Percentiles rank a stretch among this genome's conserved stretches.
These are phyloP conservation scores for Bipolaris cookei DNA, from an alignment of 2,329 filamentous ascomycete genomes.

Conservation along the genomic window DNA sequence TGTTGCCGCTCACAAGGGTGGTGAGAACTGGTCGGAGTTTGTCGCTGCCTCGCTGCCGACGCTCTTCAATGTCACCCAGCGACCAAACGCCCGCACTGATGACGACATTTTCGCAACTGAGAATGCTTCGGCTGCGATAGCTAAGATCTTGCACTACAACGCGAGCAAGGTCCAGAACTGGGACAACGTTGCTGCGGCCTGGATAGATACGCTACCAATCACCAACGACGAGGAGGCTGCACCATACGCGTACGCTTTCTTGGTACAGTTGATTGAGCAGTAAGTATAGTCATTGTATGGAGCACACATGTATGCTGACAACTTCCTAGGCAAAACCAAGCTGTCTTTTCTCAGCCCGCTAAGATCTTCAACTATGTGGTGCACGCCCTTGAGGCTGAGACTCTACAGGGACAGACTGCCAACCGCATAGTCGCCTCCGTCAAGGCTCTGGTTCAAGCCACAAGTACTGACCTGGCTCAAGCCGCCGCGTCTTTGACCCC, in stretches of 20 bases:
- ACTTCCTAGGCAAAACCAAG: slow-evolving; percentile 75
- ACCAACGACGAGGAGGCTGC: slow-evolving; percentile 96
- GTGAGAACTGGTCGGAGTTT: slow-evolving; percentile 85
- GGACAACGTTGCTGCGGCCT: slow-evolving; percentile 78
- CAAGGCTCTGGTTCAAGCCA: slow-evolving; percentile 76
- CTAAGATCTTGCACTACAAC: slow-evolving; percentile 95
- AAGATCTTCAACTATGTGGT: slow-evolving; percentile 86
- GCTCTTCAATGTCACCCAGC: slow-evolving; percentile 82
- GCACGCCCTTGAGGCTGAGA: slow-evolving; percentile 88
- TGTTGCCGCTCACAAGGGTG: slow-evolving; percentile 91
- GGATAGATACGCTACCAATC: slow-evolving; percentile 90
- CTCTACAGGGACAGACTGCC: slow-evolving; percentile 83
- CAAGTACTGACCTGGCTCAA: slow-evolving; percentile 76
- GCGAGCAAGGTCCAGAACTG: slow-evolving; percentile 74
- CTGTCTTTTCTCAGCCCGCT: slow-evolving; percentile 75
- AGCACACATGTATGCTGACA: not conserved
- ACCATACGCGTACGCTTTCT: slow-evolving; percentile 91
- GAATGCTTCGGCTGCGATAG: slow-evolving; percentile 94
- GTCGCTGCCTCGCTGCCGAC: slow-evolving; percentile 78
- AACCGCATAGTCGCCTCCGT: slow-evolving; percentile 76
- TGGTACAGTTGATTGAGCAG: slow-evolving; percentile 92
- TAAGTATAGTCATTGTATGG: slow-evolving; percentile 63
- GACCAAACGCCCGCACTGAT: slow-evolving; percentile 82
- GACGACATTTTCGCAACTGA: slow-evolving; percentile 97
- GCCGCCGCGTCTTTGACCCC: slow-evolving; percentile 76